Evolutionary conservation across 176 grass and related monocot genomes (phyloP).

Genomic region (Saccharum officinarum): DNA sequence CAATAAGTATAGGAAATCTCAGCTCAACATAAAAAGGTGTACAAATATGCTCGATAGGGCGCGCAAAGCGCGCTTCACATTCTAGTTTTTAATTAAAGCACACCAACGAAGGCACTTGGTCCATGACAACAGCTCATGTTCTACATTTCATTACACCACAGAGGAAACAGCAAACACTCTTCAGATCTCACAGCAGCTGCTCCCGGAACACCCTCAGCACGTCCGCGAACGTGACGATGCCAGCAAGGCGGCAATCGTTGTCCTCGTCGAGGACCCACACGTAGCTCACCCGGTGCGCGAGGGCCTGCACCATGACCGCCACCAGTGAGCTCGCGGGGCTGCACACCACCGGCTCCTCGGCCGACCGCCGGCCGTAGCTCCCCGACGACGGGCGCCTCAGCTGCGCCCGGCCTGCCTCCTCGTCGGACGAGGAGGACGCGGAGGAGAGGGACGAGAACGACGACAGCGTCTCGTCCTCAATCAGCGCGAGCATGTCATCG

Average conservation of each 20-base stretch:
- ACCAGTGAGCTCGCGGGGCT: slow-evolving; percentile 68
- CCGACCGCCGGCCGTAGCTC: slow-evolving; percentile 57
- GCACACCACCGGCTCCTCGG: slow-evolving; percentile 64
- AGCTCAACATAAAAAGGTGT: too few relatives aligned
- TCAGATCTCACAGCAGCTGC: slow-evolving; percentile 48
- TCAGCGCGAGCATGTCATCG: slow-evolving; percentile 59
- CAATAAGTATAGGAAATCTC: too few relatives aligned
- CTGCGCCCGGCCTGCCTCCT: slow-evolving; percentile 39
- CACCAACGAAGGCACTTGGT: too few relatives aligned
- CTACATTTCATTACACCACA: slow-evolving; percentile 19
- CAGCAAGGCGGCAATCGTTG: slow-evolving; percentile 49
- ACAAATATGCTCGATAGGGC: too few relatives aligned
- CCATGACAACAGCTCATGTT: too few relatives aligned
- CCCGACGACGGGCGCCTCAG: slow-evolving; percentile 46
- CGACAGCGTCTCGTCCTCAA: slow-evolving; percentile 61
- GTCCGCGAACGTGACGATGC: slow-evolving; percentile 71
- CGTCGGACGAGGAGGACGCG: slow-evolving; percentile 56
- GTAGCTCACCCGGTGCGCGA: slow-evolving; percentile 63
- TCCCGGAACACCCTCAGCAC: slow-evolving; percentile 70
- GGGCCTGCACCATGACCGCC: slow-evolving; percentile 77
- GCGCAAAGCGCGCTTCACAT: too few relatives aligned
- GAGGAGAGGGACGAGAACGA: slow-evolving; percentile 53
- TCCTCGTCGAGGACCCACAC: slow-evolving; percentile 80
- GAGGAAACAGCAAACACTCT: slow-evolving; percentile 22
- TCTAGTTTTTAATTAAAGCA: too few relatives aligned